Base-by-base conservation (phyloP, 371 early-diverging fungal species). In the Batkoa obscura region DNA sequence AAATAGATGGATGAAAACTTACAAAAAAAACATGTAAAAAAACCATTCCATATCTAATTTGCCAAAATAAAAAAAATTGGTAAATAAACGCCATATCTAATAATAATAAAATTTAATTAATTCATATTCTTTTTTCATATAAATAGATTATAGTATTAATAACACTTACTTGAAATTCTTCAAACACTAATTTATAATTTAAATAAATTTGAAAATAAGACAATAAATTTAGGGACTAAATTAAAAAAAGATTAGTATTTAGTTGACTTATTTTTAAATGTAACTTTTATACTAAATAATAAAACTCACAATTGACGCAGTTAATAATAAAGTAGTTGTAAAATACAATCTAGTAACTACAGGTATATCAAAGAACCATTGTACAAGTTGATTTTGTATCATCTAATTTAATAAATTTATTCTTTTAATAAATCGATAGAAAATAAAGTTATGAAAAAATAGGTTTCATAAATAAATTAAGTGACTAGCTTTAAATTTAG, bases 21-120 rank as follows among this genome's bases (percentile, higher is more conserved):
- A 87, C 89, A 94, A 62, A 64, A 92, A 93, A 65, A 88, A 96
- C 77, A 94, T 79, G 68, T 94, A 90, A 66, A 94, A 90, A 23
- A 90, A 57, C 61, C 88, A 90, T 64, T 94, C 92, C 35, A 97
- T 64, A 0, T 84, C 82, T 47, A 95, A 68, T 34, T 72, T 69
- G 5, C 96, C 97, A 73, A 90, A 88, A 62, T 86, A 96, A 53
- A 94, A 64, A 62, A 93, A 94, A 46, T 82, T 83, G 4, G 94
- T 90, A 3, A 90, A 48, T 33, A 90, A 71, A 39, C 97, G 72
- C 94, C 94, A 94, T 74, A 85, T 90, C 84, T 46, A 30, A 43
- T 30, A 54, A 31, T 45, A 39, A 39, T 38, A 10, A 23, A 41
- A n/a, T 48, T 23, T 39, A 57, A 12, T 32, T n/a, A 30, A 50